Base-by-base conservation (phyloP, 345 rosid species). In the Ricinus communis region DNA sequence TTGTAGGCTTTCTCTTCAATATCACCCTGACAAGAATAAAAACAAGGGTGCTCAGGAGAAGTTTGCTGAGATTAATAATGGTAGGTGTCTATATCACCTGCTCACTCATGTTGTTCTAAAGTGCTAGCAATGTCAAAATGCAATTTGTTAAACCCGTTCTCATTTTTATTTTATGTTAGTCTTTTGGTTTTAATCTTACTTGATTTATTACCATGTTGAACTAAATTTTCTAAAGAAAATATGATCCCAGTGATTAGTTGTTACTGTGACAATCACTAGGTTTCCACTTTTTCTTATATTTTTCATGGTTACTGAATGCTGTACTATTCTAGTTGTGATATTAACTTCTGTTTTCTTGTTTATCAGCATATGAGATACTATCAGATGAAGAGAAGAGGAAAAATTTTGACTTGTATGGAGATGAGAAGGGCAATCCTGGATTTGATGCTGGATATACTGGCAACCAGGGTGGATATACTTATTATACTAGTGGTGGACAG, bases 21-120 rank as follows among this genome's bases (percentile, higher is more conserved):
- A 90, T 67, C 99, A 92, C 66, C 99, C 97, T 5, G 97, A 95
- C 82, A 95, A 90, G 88, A 95, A 95, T 84, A 90, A 89, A 69
- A 81, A 72, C 13, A 90, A 95, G 77, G 85, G 85, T 25, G 97
- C 97, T 72, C 94, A 92, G 72, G 95, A 76, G 80, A 95, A 90
- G 85, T 92, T 95, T 62, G 76, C 93, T 18, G 92, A 95, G 84
- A 92, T 95, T 61, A 95, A 95, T 70, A 90, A 95, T 52, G 99
- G 99, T 92, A 77, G 8, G 79, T 25, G 31, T 64, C 54, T 27
- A 19, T n/a, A 16, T 61, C n/a, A 24, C 28, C 30, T 38, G 41
- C 38, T 40, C 5, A 16, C 45, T 50, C 3, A 49, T 33, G 22
- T 60, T 43, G 9, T 47, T 21, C 47, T 31, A 22, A 70, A 50